A percentile compares a stretch with the other conserved stretches of the same genome.
Evolutionary conservation across 1,284 basidiomycete genomes (phyloP).

Genomic region (Moniliella sp.): DNA sequence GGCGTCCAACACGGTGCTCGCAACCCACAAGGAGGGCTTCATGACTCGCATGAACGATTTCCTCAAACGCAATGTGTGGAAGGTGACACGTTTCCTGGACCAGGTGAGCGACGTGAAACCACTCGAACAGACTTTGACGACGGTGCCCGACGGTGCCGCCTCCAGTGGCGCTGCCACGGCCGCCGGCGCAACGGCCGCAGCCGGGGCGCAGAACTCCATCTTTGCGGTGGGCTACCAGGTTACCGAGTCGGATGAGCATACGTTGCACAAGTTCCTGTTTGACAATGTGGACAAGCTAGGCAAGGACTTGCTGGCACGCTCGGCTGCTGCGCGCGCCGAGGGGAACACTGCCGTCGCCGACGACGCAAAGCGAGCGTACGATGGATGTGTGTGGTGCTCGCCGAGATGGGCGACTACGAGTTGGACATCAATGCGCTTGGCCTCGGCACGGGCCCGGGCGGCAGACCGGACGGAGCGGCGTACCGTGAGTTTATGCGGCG

Average conservation of each 20-base stretch:
- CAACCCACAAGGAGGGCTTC: constrained; percentile 24
- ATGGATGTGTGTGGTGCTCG: constrained; percentile 12
- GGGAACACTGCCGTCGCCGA: neutral
- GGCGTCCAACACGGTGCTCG: constrained; percentile 21
- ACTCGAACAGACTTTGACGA: too few relatives aligned
- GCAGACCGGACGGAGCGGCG: constrained; percentile 2
- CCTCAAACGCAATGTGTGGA: constrained; percentile 22
- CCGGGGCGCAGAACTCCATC: constrained; percentile 11
- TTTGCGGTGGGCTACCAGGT: constrained; percentile 21
- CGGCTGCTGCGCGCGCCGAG: constrained; percentile 1
- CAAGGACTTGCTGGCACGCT: constrained; percentile 11
- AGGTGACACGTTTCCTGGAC: constrained; percentile 22
- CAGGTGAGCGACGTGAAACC: constrained; percentile 20
- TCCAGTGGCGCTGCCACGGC: too few relatives aligned
- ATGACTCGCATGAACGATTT: constrained; percentile 27
- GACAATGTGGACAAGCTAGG: constrained; percentile 24
- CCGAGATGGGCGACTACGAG: constrained; percentile 13
- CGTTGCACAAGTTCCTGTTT: constrained; percentile 17
- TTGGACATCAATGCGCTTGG: constrained; percentile 7
- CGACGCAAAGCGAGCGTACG: constrained; percentile 10
- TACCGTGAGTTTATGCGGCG: constrained; percentile 17
- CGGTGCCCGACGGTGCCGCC: constrained; percentile 23
- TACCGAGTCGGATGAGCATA: constrained; percentile 13
- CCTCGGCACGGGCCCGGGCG: constrained; percentile 2
- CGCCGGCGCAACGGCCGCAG: neutral